phyloP scores from a whole-genome alignment of 2,329 filamentous ascomycete species.

The Sarocladium kiliense region DNA sequence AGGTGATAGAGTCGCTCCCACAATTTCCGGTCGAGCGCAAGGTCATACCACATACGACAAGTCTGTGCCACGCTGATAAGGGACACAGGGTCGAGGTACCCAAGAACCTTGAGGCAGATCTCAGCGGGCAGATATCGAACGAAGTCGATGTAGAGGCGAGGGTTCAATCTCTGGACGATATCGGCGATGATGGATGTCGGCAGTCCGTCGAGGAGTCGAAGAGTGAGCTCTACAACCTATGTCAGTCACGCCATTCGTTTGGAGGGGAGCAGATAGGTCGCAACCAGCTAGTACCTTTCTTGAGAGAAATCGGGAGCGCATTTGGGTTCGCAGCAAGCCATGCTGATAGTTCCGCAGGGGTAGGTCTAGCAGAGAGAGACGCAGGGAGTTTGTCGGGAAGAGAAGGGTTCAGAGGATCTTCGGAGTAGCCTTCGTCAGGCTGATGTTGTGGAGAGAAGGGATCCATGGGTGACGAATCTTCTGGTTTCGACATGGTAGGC shows the following conservation, averaged over 20 bases:
- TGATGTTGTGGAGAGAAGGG: constrained; percentile 47
- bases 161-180: constrained; percentile 75
- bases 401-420: constrained; percentile 56
- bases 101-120: constrained; percentile 83
- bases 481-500: background rate
- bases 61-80: constrained; percentile 74
- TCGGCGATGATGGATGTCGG: constrained; percentile 74
- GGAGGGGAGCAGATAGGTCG: background rate
- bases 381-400: constrained; percentile 25
- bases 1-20: constrained; percentile 80
- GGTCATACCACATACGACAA: constrained; percentile 75
- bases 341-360: constrained; percentile 39
- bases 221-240: constrained; percentile 62
- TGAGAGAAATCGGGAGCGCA: constrained; percentile 41
- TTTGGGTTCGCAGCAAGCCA: constrained; percentile 47
- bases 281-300: no score
- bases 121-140: constrained; percentile 80
- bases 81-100: constrained; percentile 76
- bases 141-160: constrained; percentile 89
- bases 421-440: constrained; percentile 83
- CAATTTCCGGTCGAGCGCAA: constrained; percentile 76
- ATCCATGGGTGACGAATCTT: constrained; percentile 29
- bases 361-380: constrained; percentile 28
- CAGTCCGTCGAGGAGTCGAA: constrained; percentile 70
- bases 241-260: background rate